Base-by-base conservation (phyloP, 192 early-diverging fungal genomes). In the Umbelopsis vinacea region DNA sequence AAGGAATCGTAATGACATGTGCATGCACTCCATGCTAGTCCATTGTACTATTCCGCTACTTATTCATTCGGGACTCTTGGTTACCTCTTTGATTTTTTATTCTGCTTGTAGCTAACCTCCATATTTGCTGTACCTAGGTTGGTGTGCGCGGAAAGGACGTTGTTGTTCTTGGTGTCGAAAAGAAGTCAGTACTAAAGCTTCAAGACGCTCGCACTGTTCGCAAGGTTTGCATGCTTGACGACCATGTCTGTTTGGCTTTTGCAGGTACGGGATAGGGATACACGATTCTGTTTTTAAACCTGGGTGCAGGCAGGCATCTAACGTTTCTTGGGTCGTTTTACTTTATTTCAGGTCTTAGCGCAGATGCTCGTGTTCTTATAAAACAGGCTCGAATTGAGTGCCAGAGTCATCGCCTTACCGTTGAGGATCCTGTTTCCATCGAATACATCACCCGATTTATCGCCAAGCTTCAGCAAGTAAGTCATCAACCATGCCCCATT, bases 401-500 rank as follows among this genome's bases (percentile, higher is more conserved):
- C 79, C 97, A 99, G 86, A 93, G 91, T 81, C 96, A 99, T 85
- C 88, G 96, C 69, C 87, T 99, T 63, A 96, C 94, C 15, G 95
- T 99, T 52, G 97, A 99, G 81, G 97, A 99, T 79, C 90, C 96
- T 43, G 96, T 96, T 3, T 94, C 95, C 33, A 90, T 98, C 66
- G 97, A 99, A 88, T 97, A 97, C 79, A 99, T 99, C 66, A 96
- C 97, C 26, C 91, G 94, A 53, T 92, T 96, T 81, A 95, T 99
- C 84, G 97, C 97, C 67, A 90, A 93, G 46, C 89, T 96, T 54
- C 97, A 99, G 83, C 97, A 98, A 88, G 93, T 94, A 80, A 68
- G 75, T 0, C 19, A 23, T 47, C 4, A 46, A 15, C 23, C 6
- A 22, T 46, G 8, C 17, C 19, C 24, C 6, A 46, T 24, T 12